Conservation (phyloP, 768 basidiomycete species). For the Peribolospora baueri region DNA sequence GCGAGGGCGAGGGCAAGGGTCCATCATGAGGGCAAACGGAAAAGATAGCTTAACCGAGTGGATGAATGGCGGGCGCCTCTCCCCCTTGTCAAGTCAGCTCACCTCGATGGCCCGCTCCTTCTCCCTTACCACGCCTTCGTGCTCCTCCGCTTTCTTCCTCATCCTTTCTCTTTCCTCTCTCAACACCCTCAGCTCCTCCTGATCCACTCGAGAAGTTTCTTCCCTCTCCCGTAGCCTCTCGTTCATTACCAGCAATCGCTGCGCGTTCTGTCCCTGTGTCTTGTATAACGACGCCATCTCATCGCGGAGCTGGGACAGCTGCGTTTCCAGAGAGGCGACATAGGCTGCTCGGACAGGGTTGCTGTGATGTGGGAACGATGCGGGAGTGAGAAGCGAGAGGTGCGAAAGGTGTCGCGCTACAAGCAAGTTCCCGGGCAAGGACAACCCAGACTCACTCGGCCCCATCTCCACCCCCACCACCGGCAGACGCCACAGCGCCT, state of each 20-base stretch:
- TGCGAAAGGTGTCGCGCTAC: neutral
- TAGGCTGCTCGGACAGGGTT: conserved; percentile 71
- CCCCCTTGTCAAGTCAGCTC: conserved; percentile 9
- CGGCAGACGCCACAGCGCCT: too few species aligned
- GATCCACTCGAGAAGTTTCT: conserved; percentile 54
- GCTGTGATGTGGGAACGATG: conserved; percentile 20
- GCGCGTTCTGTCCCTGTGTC: conserved; percentile 84
- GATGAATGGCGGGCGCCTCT: conserved; percentile 8
- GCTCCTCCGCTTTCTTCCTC: conserved; percentile 57
- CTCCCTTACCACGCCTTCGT: conserved; percentile 52
- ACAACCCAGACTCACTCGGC: conserved; percentile 42
- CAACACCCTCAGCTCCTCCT: conserved; percentile 51
- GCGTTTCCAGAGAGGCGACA: conserved; percentile 72
- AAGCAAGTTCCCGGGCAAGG: neutral
- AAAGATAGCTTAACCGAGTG: neutral
- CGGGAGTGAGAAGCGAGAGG: neutral
- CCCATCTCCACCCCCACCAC: conserved; percentile 28
- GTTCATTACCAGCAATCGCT: conserved; percentile 73
- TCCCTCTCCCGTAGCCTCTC: conserved; percentile 87
- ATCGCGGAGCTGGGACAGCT: conserved; percentile 71
- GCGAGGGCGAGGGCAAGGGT: conserved; percentile 5
- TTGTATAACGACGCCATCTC: conserved; percentile 89
- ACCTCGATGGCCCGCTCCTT: conserved; percentile 79
- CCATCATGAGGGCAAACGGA: conserved; percentile 2
- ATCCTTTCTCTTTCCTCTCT: conserved; percentile 49